phyloP scores from a whole-genome alignment of 1,139 yeast genomes.

The Barnettozyma hawaiiensis region DNA sequence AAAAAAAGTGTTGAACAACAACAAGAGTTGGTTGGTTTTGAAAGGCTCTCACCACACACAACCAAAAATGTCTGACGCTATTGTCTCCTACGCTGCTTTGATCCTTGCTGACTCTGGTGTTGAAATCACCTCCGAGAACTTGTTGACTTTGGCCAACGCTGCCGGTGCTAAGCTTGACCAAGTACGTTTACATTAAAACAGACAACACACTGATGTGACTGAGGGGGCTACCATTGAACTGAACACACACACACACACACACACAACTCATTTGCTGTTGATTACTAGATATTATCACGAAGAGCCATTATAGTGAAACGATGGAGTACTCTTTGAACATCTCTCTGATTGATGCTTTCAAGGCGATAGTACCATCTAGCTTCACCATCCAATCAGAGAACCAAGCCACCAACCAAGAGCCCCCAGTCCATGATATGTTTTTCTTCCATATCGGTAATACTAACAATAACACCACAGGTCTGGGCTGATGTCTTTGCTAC shows the following conservation, averaged over 20 bases:
- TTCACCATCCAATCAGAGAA: neutral
- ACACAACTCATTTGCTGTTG: neutral
- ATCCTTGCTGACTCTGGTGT: slow-evolving; percentile 96
- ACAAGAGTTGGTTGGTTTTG: too few relatives aligned
- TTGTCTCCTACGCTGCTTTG: slow-evolving; percentile 74
- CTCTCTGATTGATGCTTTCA: too few relatives aligned
- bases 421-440: too few relatives aligned
- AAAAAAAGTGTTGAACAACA: slow-evolving; percentile 3
- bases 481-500: slow-evolving; percentile 96
- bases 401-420: neutral
- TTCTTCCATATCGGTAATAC: slow-evolving; percentile 11
- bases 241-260: too few relatives aligned
- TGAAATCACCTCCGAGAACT: slow-evolving; percentile 92
- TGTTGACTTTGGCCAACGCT: slow-evolving; percentile 76
- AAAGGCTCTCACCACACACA: neutral
- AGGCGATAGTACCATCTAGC: too few relatives aligned
- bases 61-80: slow-evolving; percentile 46
- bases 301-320: too few relatives aligned
- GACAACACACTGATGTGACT: slow-evolving; percentile 3
- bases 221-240: too few relatives aligned
- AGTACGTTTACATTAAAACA: slow-evolving; percentile 38
- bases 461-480: slow-evolving; percentile 37
- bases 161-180: slow-evolving; percentile 86
- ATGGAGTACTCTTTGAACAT: too few relatives aligned
- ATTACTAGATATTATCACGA: neutral